Conservation (phyloP, 2,329 filamentous ascomycete species). For the Aspergillus flavus region DNA sequence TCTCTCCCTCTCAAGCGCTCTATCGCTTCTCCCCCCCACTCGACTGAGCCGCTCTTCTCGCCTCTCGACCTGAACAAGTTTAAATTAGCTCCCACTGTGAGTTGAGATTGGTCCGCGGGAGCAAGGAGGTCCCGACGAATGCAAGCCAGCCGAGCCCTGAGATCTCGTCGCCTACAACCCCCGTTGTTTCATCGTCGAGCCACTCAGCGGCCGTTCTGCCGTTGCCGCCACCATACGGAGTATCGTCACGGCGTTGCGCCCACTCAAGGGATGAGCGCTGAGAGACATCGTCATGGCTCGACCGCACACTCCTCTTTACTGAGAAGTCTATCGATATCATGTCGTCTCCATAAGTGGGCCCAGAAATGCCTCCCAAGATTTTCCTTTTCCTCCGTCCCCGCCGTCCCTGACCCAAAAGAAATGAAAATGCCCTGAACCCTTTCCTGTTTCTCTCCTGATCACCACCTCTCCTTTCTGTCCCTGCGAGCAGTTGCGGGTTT, state of each 20-base stretch:
- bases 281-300: not conserved
- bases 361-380: not conserved
- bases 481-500: not conserved
- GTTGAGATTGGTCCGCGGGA: not conserved
- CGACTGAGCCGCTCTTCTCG: not conserved
- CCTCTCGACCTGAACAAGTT: not conserved
- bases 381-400: not conserved
- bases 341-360: not conserved
- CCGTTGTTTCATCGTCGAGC: slow-evolving; percentile 4
- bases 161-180: slow-evolving; percentile 1
- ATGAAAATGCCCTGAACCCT: not conserved
- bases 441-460: not conserved
- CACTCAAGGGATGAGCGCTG: not conserved
- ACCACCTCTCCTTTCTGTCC: not conserved
- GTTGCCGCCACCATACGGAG: not conserved
- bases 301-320: not conserved
- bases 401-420: not conserved
- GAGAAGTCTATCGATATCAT: slow-evolving; percentile 1
- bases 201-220: not conserved
- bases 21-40: slow-evolving; percentile 10
- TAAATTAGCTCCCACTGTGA: not conserved
- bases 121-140: not conserved
- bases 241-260: not conserved
- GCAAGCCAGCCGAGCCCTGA: not conserved
- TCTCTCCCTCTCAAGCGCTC: slow-evolving; percentile 4